These are phyloP conservation scores for Quercus bicolor DNA, from an alignment of 306 rosid genomes.

Conservation along the genomic window DNA sequence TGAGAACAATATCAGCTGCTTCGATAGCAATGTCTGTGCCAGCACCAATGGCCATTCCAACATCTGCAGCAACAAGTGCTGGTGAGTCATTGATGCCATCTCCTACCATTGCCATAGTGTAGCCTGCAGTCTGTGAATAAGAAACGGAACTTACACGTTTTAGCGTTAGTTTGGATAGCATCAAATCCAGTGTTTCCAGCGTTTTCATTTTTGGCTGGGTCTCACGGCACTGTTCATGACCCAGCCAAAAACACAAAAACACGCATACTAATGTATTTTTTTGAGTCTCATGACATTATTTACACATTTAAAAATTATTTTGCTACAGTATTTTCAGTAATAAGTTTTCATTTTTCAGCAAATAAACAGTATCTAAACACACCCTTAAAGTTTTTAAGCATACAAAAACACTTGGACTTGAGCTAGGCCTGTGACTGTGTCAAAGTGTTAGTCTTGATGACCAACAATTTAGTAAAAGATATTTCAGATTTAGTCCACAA, in stretches of 20 bases:
- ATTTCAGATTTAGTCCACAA: background rate
- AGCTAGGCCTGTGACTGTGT: background rate
- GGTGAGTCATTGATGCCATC: constrained; percentile 92
- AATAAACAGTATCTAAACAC: too few species aligned
- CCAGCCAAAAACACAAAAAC: too few species aligned
- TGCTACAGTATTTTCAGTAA: too few species aligned
- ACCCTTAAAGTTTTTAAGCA: background rate
- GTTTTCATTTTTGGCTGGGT: too few species aligned
- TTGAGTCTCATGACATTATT: too few species aligned
- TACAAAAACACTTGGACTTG: background rate
- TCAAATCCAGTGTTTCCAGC: too few species aligned
- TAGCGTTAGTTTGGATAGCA: too few species aligned
- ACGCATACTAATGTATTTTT: too few species aligned
- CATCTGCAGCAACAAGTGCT: constrained; percentile 76
- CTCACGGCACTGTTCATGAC: too few species aligned
- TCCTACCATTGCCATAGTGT: constrained; percentile 79
- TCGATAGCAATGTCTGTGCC: constrained; percentile 90
- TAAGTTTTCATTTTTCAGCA: too few species aligned
- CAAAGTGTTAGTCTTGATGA: background rate
- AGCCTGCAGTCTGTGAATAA: constrained; percentile 40
- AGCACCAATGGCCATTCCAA: constrained; percentile 86
- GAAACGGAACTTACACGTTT: background rate
- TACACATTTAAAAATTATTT: too few species aligned
- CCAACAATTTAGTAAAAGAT: background rate
- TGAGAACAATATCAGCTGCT: constrained; percentile 83